Base-by-base conservation (phyloP, 176 grass and related monocot genomes). In the Chloris gayana region DNA sequence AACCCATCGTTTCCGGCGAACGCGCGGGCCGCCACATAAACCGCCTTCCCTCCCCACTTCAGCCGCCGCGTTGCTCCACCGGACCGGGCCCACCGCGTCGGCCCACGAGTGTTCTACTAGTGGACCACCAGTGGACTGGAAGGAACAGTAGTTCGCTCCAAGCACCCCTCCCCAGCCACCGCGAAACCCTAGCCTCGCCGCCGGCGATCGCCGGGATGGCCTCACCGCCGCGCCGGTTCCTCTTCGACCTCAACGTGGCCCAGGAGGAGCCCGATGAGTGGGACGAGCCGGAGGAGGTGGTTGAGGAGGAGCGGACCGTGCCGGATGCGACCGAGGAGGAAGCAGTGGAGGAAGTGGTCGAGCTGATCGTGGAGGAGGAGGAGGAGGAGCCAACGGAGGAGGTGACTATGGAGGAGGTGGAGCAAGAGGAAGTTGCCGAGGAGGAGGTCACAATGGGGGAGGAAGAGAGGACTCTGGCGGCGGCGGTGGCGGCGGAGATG, bases 181-280 rank as follows among this genome's bases (percentile, higher is more conserved):
- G 54, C 27, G 64, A 89, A 89, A 89, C 87, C 87, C 87, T 89
- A 85, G 83, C n/a, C 2, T 67, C 29, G 58, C 54, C 72, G 54
- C 27, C 82, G 77, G 87, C 65, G 63, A 49, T 35, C 76, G 63
- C 63, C 31, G 63, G 76, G 63, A 88, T 81, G 65, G 87, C 18
- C 11, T 74, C 66, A 29, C 37, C 58, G 72, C 72, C 29, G 21
- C 82, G 78, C 66, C 29, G 30, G 17, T 84, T 84, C 45, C 83
- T 85, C 22, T 89, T 89, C 78, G 87, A 89, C 72, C 87, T 89
- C 66, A 89, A 85, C 87, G 60, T 89, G 47, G 78, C 87, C 67
- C 83, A 71, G 47, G 78, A 89, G 24, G 87, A 89, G 35, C 39
- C 54, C 47, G 84, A 81, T 12, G 64, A 35, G 29, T 42, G 44